These are phyloP conservation scores for Suillus alpinus DNA, from an alignment of 768 basidiomycete species.

Conservation along the genomic window DNA sequence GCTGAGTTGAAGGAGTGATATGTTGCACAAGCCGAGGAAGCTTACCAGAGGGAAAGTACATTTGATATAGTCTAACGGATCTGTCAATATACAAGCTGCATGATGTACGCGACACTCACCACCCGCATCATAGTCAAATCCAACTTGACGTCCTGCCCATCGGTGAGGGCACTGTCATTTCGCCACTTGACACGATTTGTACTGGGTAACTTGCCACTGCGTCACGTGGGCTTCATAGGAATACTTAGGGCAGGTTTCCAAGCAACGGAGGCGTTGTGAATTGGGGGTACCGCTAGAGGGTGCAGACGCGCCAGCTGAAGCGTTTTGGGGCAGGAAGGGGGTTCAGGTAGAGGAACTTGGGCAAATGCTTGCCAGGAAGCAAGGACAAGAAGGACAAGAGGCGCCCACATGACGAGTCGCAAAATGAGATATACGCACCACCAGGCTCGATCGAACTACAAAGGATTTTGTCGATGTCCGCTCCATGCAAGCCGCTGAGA, in stretches of 20 bases:
- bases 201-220: slow-evolving; percentile 69
- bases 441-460: too few species aligned
- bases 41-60: slow-evolving; percentile 80
- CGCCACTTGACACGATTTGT: slow-evolving; percentile 83
- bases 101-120: slow-evolving; percentile 41
- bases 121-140: slow-evolving; percentile 91
- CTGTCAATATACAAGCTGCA: slow-evolving; percentile 1
- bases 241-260: slow-evolving; percentile 75
- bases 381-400: slow-evolving; percentile 14
- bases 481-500: too few species aligned
- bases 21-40: background rate
- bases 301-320: slow-evolving; percentile 50
- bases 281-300: slow-evolving; percentile 54
- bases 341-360: slow-evolving; percentile 63
- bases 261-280: slow-evolving; percentile 67
- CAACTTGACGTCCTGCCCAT: slow-evolving; percentile 70
- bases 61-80: slow-evolving; percentile 75
- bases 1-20: background rate
- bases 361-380: slow-evolving; percentile 34
- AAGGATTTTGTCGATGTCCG: too few species aligned
- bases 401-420: too few species aligned
- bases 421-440: too few species aligned
- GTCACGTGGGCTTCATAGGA: slow-evolving; percentile 94
- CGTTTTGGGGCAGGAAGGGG: slow-evolving; percentile 59
- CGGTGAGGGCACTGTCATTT: slow-evolving; percentile 73